Base-by-base conservation (phyloP, 805 yeast genomes). In the Kazachstania taianensis region DNA sequence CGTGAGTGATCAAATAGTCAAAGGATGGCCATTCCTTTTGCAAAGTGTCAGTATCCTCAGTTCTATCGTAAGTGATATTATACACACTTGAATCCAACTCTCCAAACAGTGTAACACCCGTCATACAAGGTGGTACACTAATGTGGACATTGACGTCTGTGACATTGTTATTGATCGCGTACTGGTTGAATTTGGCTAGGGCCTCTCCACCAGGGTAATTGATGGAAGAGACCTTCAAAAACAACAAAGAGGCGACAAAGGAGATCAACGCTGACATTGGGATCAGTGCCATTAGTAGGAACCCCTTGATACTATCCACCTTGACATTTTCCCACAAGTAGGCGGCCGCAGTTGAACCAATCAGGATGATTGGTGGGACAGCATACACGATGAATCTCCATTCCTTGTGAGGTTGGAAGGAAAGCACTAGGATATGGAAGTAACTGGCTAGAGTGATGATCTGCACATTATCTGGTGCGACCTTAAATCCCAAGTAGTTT, bases 131-230 rank as follows among this genome's bases (percentile, higher is more conserved):
- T 0, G 81, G 73, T 3, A 79, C 78, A 48, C 82, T 94, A 61
- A 84, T 60, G 55, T 87, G 94, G 7, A 87, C 74, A 0, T 66
- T 56, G 7, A 42, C 43, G 12, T 52, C 40, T 10, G 52, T 47
- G 3, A 54, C 41, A 18, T 52, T 48, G 18, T 50, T 49, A 4
- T 41, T 35, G 7, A 60, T 35, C 18, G 71, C 47, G 28, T 62
- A 52, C 7, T 63, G 46, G 48, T 84, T 81, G 39, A 81, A 66
- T 16, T 50, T 49, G 12, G 52, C 41, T 23, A 86, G 59, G 1
- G 95, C 94, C 1, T 59, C 66, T 0, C 96, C 96, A 9, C 96
- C 96, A 2, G 96, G 94, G 52, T 89, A 89, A 55, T 89, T 89
- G 55, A 63, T 63, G 33, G 80, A 67, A 1, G 95, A 84, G 4